A percentile compares a stretch with the other conserved stretches of the same genome.
phyloP scores from a whole-genome alignment of 352 stramenopile genomes.

The Bremia lactucae region DNA sequence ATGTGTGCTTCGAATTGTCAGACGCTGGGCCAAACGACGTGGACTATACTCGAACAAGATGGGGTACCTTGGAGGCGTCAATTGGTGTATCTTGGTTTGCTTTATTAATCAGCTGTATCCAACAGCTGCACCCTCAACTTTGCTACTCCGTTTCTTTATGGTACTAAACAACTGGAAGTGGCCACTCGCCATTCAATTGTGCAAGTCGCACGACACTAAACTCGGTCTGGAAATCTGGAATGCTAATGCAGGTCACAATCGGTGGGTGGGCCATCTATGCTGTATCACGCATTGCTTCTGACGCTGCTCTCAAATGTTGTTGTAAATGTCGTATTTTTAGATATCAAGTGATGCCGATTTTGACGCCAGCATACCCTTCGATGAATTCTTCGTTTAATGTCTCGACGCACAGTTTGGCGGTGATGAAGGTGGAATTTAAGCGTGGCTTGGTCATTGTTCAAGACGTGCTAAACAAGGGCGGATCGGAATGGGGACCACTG shows the following conservation, averaged over 20 bases:
- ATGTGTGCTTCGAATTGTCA: constrained; percentile 77
- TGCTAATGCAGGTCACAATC: constrained; percentile 75
- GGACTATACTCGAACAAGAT: constrained; percentile 99
- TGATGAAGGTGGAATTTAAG: constrained; percentile 92
- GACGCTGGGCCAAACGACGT: constrained; percentile 83
- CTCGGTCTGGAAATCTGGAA: constrained; percentile 85
- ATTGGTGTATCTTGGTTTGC: constrained; percentile 97
- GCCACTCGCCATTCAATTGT: constrained; percentile 84
- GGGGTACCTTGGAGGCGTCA: constrained; percentile 97
- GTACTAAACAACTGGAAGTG: constrained; percentile 87
- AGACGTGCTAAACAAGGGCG: constrained; percentile 74
- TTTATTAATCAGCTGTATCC: constrained; percentile 91
- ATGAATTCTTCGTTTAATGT: constrained; percentile 99
- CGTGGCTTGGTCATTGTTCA: constrained; percentile 67
- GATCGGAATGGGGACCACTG: constrained; percentile 64
- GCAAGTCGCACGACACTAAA: constrained; percentile 81
- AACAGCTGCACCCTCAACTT: constrained; percentile 70
- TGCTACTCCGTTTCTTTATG: constrained; percentile 86
- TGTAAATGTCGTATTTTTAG: constrained; percentile 14
- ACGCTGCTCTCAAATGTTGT: constrained; percentile 1
- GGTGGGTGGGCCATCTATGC: constrained; percentile 13
- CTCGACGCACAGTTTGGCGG: constrained; percentile 86
- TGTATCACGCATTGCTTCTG: too few relatives aligned
- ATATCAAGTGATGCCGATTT: constrained; percentile 96
- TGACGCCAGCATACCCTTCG: constrained; percentile 96